Conservation (phyloP, 306 rosid species). For the Ochetophila trinervis region DNA sequence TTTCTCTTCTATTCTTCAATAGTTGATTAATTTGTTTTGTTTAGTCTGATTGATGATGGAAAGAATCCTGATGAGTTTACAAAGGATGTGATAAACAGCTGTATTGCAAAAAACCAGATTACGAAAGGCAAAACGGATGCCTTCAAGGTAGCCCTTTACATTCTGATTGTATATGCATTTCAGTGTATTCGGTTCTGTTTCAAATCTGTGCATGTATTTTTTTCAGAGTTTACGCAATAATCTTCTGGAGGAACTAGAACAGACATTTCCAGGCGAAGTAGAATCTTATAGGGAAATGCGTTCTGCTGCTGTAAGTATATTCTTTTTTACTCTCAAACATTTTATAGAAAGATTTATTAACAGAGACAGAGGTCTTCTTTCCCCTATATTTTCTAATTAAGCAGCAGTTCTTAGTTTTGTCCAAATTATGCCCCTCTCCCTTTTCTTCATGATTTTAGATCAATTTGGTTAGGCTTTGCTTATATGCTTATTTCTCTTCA, state of each 20-base stretch:
- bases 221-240: slow-evolving; percentile 70
- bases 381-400: not conserved
- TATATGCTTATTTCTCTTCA: slow-evolving; percentile 15
- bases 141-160: slow-evolving; percentile 60
- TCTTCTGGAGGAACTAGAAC: slow-evolving; percentile 89
- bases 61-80: slow-evolving; percentile 98
- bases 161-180: slow-evolving; percentile 5
- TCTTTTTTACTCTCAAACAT: slow-evolving; percentile 3
- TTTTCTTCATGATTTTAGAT: not conserved
- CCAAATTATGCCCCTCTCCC: not conserved
- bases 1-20: too few species aligned
- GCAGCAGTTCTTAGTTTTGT: not conserved
- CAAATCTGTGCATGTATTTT: slow-evolving; percentile 25
- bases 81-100: slow-evolving; percentile 79
- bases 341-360: slow-evolving; percentile 2
- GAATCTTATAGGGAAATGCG: slow-evolving; percentile 82
- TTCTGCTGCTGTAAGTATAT: slow-evolving; percentile 79
- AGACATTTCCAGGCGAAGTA: slow-evolving; percentile 77
- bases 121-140: slow-evolving; percentile 91
- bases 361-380: not conserved
- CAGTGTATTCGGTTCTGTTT: slow-evolving; percentile 12
- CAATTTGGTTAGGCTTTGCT: not conserved
- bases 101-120: slow-evolving; percentile 91
- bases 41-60: slow-evolving; percentile 89
- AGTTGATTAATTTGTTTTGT: slow-evolving; percentile 20